Conservation (phyloP, 2,329 filamentous ascomycete species). For the Scolecobasidium constrictum region DNA sequence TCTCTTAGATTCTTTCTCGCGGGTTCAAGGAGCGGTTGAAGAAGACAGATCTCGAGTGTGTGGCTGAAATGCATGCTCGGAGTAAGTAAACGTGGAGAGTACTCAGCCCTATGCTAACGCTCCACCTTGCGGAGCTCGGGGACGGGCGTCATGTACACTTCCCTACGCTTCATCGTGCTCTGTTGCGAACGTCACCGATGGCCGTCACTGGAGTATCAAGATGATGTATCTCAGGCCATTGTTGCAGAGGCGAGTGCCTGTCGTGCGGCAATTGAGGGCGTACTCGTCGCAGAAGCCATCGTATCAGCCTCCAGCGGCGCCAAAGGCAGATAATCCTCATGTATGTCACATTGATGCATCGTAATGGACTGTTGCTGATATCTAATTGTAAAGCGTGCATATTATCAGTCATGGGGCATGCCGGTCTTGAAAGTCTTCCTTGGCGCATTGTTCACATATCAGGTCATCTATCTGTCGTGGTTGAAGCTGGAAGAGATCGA, state of each 20-base stretch:
- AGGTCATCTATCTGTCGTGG: conserved; percentile 67
- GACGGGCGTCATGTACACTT: background rate
- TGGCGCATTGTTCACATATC: conserved; percentile 67
- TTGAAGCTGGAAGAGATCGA: conserved; percentile 64
- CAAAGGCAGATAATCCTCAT: conserved; percentile 7
- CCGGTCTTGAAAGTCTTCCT: conserved; percentile 66
- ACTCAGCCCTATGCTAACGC: too few species aligned
- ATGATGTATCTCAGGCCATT: too few species aligned
- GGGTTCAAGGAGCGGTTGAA: too few species aligned
- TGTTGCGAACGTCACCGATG: too few species aligned
- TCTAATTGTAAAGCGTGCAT: conserved; percentile 39
- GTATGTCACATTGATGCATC: background rate
- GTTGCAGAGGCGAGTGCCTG: too few species aligned
- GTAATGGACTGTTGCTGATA: conserved; percentile 1
- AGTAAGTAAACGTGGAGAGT: too few species aligned
- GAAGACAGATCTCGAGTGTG: too few species aligned
- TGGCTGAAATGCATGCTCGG: too few species aligned
- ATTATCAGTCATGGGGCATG: conserved; percentile 65
- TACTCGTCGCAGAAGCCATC: background rate
- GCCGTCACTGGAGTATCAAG: too few species aligned
- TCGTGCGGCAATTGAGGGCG: too few species aligned
- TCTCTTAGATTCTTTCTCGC: too few species aligned
- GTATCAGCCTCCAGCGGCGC: background rate
- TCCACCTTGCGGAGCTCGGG: too few species aligned
- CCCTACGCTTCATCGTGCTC: background rate